Base-by-base conservation (phyloP, 352 stramenopile genomes). In the Globisporangium polare region DNA sequence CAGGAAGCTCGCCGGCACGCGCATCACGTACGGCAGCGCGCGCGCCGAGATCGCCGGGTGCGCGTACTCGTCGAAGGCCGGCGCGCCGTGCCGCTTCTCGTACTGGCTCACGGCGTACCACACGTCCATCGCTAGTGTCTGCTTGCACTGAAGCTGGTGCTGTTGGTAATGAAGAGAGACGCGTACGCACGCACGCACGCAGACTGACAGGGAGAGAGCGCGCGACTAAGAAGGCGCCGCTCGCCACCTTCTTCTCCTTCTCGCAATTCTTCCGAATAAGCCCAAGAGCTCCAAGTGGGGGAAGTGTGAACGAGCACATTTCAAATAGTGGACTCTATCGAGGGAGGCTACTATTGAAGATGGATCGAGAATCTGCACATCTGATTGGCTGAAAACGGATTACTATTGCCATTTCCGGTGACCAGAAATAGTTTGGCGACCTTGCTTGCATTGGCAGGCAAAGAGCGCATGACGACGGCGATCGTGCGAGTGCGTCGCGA, bases 51-150 rank as follows among this genome's bases (percentile, higher is more conserved):
- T 66, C 17, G 84, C 65, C 13, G 82, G 67, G 43, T 94, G 84
- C 29, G 63, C 45, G 26, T 76, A 77, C 29, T 75, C 73, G 50
- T 91, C 78, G 68, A 83, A 94, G n/a, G 72, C 69, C 42, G 84
- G 77, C 47, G 72, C 45, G 27, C 69, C 71, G 27, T 86, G 69
- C 58, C 77, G 80, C 50, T 73, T 66, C 49, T 77, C 55, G 62
- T 74, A 90, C 67, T 90, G 79, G 55, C 60, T 79, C 54, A 78
- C 76, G 22, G 81, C 82, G 63, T 75, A 80, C 72, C 82, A 84
- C 43, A 94, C 84, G 71, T 94, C 84, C 82, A 94, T 93, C 9
- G 5, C 18, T 22, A 22, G 24, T 37, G 7, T 6, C 1, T 42
- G 27, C 49, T 54, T 22, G 22, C 18, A 53, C n/a, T 39, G 15